These are phyloP conservation scores for Ganoderma lucidum DNA, from an alignment of 1,284 basidiomycete genomes.

Conservation along the genomic window DNA sequence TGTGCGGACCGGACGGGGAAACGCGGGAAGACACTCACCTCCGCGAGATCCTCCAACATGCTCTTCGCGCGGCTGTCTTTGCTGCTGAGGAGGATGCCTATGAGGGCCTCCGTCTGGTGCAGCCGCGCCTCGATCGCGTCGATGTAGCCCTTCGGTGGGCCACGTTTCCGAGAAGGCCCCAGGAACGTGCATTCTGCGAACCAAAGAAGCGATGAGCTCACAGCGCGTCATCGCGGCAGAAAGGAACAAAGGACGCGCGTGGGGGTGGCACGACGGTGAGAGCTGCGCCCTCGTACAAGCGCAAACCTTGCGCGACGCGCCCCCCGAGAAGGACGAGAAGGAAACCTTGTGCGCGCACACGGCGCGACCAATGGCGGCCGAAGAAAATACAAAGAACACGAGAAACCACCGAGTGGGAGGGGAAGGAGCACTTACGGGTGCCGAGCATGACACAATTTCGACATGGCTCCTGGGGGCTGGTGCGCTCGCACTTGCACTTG, in stretches of 20 bases:
- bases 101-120: slow-evolving; percentile 86
- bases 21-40: slow-evolving; percentile 41
- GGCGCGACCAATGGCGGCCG: not conserved
- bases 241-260: not conserved
- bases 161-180: slow-evolving; percentile 83
- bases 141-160: slow-evolving; percentile 90
- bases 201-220: slow-evolving; percentile 10
- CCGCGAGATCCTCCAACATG: slow-evolving; percentile 64
- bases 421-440: slow-evolving; percentile 58
- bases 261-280: not conserved
- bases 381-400: not conserved
- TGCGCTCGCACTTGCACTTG: slow-evolving; percentile 16
- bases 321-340: not conserved
- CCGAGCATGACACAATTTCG: slow-evolving; percentile 77
- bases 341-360: not conserved
- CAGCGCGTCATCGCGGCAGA: slow-evolving; percentile 1
- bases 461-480: slow-evolving; percentile 50
- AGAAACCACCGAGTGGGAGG: slow-evolving; percentile 9
- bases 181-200: slow-evolving; percentile 78
- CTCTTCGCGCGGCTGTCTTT: slow-evolving; percentile 69
- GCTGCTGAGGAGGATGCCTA: slow-evolving; percentile 78
- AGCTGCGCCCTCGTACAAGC: not conserved
- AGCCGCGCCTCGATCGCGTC: slow-evolving; percentile 89
- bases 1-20: not conserved
- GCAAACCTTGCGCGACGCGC: slow-evolving; percentile 3